Base-by-base conservation (phyloP, 257 asterid species). In the Nicotiana knightiana region DNA sequence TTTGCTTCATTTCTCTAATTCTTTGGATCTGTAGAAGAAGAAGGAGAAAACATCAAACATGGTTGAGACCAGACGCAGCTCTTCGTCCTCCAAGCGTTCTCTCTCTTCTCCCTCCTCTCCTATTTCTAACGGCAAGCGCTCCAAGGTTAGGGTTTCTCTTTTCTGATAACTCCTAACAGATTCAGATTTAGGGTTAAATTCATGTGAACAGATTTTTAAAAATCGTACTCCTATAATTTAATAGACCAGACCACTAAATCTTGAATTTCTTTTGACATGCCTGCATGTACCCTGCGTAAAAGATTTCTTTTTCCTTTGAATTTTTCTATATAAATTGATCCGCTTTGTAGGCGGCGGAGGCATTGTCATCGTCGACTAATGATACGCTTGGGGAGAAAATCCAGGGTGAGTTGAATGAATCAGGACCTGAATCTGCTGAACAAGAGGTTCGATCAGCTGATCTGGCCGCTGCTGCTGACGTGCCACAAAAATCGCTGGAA, bases 71-170 rank as follows among this genome's bases (percentile, higher is more conserved):
- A 89, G 99, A 81, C 90, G 99, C 46, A 87, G 97, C 77, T 89
- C 98, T 73, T 91, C 97, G 81, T 84, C 97, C 32, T 89, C 99
- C 9, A 95, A 95, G 86, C 96, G 97, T 24, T 85, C 94, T 10
- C 86, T 89, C 8, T 48, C 91, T 55, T 79, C 94, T 68, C 86
- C 97, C 10, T 67, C 97, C 1, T 83, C 98, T 70, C 76, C 97
- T 77, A 59, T 64, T 35, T 92, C 91, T 6, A 84, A 70, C 83
- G 93, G 96, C 26, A 95, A 95, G 87, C 92, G 99, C 86, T 89
- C 97, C 81, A 93, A 93, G 98, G 99, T 95, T 84, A 9, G 84
- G 78, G 85, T 66, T 86, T 64, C 17, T 16, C 32, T 39, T 46
- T 6, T 80, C 33, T 4, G 26, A 43, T 63, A 43, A 39, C 46